Base-by-base conservation (phyloP, 2,329 filamentous ascomycete genomes). In the Echinosphaeria canescens region DNA sequence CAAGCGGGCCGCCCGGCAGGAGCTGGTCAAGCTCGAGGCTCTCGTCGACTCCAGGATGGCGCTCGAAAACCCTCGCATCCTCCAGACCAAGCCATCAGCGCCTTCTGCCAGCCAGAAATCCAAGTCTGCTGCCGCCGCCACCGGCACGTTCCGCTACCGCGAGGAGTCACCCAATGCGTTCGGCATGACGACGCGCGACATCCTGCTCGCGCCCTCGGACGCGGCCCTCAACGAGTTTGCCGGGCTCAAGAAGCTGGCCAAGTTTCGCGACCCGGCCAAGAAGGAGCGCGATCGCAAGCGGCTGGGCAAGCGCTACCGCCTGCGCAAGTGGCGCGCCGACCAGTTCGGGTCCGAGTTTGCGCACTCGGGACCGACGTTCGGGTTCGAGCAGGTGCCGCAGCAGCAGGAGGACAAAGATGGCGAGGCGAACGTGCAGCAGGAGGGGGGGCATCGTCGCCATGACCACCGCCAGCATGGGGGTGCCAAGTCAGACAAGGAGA, bases 241-340 rank as follows among this genome's bases (percentile, higher is more conserved):
- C 5, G 85, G 88, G 5, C 56, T 98, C 41, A 98, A 98, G 62
- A 95, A 93, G 54, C 65, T 93, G 31, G 84, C 85, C 4, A 61
- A 78, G 5, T 98, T 88, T 56, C 66, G 88, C 30, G 84, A 93
- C 44, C 56, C 61, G 3, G 78, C 84, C 40, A 88, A 90, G 62
- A 95, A 95, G 60, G 62, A 64, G 37, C 76, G 74, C 40, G 88
- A 98, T 43, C 70, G 72, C 53, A 92, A 91, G 59, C 64, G 67
- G 39, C 60, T 95, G 16, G 76, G 80, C 35, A 98, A 95, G 65
- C 95, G 95, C 55, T 80, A 79, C 6, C 63, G 85, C 13, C 56
- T 98, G 32, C 60, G 82, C 42, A 67, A 93, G 51, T 98, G 88
- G 88, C 68, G 69, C 26, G 54, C 59, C 32, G 67, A 72, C 29